Percentiles rank a stretch among this genome's conserved stretches.
phyloP scores from a whole-genome alignment of 768 basidiomycete species.

The Suillus hirtellus region DNA sequence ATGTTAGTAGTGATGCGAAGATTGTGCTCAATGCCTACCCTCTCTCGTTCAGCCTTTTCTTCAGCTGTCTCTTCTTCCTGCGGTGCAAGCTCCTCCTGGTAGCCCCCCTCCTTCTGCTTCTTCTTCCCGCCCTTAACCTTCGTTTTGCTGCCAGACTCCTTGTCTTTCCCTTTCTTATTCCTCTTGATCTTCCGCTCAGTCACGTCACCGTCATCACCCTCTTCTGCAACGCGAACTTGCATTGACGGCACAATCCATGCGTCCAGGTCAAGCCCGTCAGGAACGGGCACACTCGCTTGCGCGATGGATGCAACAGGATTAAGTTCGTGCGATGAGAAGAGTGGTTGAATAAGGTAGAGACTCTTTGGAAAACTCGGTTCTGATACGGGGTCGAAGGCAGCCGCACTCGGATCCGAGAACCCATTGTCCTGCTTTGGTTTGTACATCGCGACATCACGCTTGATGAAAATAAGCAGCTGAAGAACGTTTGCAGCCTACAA shows the following conservation, averaged over 20 bases:
- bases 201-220: constrained; percentile 38
- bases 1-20: neutral
- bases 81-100: constrained; percentile 34
- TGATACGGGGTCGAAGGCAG: constrained; percentile 36
- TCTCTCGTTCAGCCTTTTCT: constrained; percentile 58
- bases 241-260: constrained; percentile 76
- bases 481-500: constrained; percentile 77
- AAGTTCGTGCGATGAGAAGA: constrained; percentile 77
- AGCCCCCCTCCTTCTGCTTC: constrained; percentile 37
- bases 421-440: constrained; percentile 41
- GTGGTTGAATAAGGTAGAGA: constrained; percentile 78
- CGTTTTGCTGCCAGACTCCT: constrained; percentile 33
- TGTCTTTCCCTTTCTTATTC: constrained; percentile 48
- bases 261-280: constrained; percentile 86
- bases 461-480: constrained; percentile 74
- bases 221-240: constrained; percentile 29
- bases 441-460: constrained; percentile 65
- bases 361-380: constrained; percentile 83
- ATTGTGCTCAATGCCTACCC: constrained; percentile 44
- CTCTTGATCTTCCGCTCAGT: constrained; percentile 41
- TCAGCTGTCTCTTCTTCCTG: constrained; percentile 56
- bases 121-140: constrained; percentile 44
- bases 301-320: constrained; percentile 81
- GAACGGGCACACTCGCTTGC: constrained; percentile 78
- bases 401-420: constrained; percentile 38